Percentiles rank a stretch among this genome's conserved stretches.
These are phyloP conservation scores for Acer campestre DNA, from an alignment of 345 rosid species.

Conservation along the genomic window DNA sequence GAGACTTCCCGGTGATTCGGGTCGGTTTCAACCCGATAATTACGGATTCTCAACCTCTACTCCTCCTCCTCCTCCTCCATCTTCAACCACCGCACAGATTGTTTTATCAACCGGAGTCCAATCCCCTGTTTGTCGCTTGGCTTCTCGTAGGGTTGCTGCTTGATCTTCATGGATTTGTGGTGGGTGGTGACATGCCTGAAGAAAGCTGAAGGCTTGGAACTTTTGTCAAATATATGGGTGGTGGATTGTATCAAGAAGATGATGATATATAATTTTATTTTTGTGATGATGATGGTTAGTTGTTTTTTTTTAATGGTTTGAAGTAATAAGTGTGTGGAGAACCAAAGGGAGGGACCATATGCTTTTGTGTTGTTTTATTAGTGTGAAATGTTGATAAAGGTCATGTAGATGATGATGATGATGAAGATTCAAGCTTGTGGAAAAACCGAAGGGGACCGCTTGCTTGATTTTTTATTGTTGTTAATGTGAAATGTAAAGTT, in stretches of 20 bases:
- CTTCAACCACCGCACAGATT: conserved; percentile 25
- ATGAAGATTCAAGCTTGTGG: background rate
- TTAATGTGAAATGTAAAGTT: background rate
- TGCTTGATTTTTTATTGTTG: background rate
- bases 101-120: conserved; percentile 56
- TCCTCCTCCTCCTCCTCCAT: conserved; percentile 17
- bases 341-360: conserved; percentile 37
- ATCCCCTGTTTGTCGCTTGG: conserved; percentile 54
- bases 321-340: conserved; percentile 33
- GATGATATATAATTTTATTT: background rate
- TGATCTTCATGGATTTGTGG: conserved; percentile 25
- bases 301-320: background rate
- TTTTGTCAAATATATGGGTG: conserved; percentile 1
- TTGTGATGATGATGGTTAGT: background rate
- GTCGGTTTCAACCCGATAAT: conserved; percentile 54
- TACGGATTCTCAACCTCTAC: conserved; percentile 34
- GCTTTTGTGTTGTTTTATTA: conserved; percentile 24
- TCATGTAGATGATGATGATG: background rate
- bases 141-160: conserved; percentile 48
- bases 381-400: conserved; percentile 1
- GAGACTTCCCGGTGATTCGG: conserved; percentile 88
- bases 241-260: background rate
- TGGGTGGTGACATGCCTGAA: conserved; percentile 20
- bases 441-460: conserved; percentile 26
- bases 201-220: conserved; percentile 43